phyloP scores from a whole-genome alignment of 202 grass and related monocot genomes.

The Hordeum pubiflorum region DNA sequence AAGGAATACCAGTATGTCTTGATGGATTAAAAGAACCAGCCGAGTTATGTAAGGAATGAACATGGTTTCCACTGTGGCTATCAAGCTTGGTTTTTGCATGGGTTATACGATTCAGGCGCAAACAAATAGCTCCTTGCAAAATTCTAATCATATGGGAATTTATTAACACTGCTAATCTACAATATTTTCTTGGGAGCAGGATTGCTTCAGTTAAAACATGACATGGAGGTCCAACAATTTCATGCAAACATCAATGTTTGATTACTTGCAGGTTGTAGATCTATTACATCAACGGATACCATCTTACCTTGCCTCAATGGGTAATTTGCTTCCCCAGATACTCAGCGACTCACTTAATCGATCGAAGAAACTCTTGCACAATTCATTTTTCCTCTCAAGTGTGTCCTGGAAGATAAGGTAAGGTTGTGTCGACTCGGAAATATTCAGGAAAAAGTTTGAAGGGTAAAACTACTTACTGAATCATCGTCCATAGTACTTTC shows the following conservation, averaged over 20 bases:
- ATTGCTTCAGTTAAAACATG: neutral
- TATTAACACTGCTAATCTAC: neutral
- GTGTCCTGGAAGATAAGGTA: slow-evolving; percentile 44
- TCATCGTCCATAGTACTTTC: slow-evolving; percentile 62
- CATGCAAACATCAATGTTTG: neutral
- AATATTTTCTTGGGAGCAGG: neutral
- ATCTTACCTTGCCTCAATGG: slow-evolving; percentile 73
- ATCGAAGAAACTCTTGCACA: slow-evolving; percentile 60
- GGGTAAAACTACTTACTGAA: slow-evolving; percentile 34
- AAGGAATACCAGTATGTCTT: neutral
- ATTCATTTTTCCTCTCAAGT: slow-evolving; percentile 66
- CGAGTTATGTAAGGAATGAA: neutral
- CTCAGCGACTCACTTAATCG: slow-evolving; percentile 75
- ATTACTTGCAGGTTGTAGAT: neutral
- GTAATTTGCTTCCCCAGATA: slow-evolving; percentile 84
- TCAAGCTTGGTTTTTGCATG: neutral
- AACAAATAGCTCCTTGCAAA: neutral
- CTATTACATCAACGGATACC: neutral
- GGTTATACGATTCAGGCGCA: neutral
- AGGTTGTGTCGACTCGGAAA: neutral
- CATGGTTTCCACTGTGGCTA: neutral
- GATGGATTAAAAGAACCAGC: neutral
- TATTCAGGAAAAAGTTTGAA: neutral
- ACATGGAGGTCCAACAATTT: neutral
- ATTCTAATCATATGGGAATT: neutral